phyloP scores from a whole-genome alignment of 306 rosid genomes.

The Sechiopsis laciniata region DNA sequence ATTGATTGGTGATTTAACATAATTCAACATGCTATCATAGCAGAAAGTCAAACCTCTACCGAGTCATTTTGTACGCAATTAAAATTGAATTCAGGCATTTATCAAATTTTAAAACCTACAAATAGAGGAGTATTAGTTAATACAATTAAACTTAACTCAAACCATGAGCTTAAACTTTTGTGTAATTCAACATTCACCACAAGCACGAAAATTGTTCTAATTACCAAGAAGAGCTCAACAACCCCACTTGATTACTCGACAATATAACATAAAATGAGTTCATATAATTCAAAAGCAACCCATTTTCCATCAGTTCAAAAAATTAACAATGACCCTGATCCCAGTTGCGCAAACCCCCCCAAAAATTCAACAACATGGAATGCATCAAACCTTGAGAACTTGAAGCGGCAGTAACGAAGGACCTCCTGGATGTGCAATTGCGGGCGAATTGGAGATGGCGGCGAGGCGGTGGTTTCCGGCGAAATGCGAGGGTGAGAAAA shows the following conservation, averaged over 20 bases:
- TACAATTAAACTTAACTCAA: no score
- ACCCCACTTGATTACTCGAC: not conserved
- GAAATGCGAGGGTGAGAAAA: constrained; percentile 31
- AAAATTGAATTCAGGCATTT: no score
- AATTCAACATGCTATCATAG: no score
- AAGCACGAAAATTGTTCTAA: not conserved
- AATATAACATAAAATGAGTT: not conserved
- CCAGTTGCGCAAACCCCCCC: not conserved
- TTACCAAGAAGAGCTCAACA: not conserved
- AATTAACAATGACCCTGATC: constrained; percentile 9
- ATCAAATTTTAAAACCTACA: no score
- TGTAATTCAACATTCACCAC: no score
- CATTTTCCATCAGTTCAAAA: not conserved
- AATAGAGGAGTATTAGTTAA: no score
- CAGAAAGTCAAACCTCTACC: no score
- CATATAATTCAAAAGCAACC: not conserved
- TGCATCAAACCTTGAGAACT: constrained; percentile 35
- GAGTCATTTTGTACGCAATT: no score
- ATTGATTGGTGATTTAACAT: no score
- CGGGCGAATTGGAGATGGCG: constrained; percentile 24
- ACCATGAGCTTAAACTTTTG: no score
- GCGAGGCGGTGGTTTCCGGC: constrained; percentile 31
- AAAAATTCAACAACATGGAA: not conserved
- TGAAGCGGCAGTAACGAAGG: constrained; percentile 35
- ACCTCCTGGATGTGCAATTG: constrained; percentile 35